Conservation (phyloP, 352 stramenopile genomes). For the Salisapilia sapeloensis region DNA sequence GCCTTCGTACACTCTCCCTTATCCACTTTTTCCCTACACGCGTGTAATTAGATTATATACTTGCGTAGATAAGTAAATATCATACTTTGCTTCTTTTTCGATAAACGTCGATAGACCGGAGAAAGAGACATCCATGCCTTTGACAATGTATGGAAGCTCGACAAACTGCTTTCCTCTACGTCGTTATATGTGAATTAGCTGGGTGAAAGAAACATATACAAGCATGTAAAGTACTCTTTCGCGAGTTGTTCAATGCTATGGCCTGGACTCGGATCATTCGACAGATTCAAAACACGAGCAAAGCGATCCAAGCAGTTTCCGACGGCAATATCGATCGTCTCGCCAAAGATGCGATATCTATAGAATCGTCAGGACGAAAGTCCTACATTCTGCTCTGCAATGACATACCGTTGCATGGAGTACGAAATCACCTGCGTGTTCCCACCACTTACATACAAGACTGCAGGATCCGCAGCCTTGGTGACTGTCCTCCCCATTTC, state of each 20-base stretch:
- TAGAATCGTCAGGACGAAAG: constrained; percentile 5
- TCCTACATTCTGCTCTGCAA: constrained; percentile 38
- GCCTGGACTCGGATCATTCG: constrained; percentile 96
- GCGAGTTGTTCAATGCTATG: constrained; percentile 99
- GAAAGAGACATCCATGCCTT: constrained; percentile 99
- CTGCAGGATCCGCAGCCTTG: constrained; percentile 89
- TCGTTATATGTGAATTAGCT: constrained; percentile 1
- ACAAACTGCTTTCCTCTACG: constrained; percentile 81
- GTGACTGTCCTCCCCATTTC: constrained; percentile 99
- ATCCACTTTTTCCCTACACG: constrained; percentile 50
- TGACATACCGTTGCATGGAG: constrained; percentile 58
- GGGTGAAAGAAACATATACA: neutral
- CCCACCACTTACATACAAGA: constrained; percentile 97
- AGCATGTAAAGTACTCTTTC: constrained; percentile 47
- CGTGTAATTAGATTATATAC: too few species aligned
- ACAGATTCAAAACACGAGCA: constrained; percentile 89
- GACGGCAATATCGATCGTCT: constrained; percentile 99
- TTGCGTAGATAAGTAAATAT: too few species aligned
- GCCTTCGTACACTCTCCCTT: constrained; percentile 84
- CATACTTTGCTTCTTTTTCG: constrained; percentile 84
- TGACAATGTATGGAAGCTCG: constrained; percentile 97
- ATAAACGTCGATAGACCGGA: constrained; percentile 95
- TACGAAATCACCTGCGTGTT: constrained; percentile 96
- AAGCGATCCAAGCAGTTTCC: constrained; percentile 99
- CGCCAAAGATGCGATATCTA: constrained; percentile 98